Base-by-base conservation (phyloP, 192 early-diverging fungal genomes). In the Podila epigama region DNA sequence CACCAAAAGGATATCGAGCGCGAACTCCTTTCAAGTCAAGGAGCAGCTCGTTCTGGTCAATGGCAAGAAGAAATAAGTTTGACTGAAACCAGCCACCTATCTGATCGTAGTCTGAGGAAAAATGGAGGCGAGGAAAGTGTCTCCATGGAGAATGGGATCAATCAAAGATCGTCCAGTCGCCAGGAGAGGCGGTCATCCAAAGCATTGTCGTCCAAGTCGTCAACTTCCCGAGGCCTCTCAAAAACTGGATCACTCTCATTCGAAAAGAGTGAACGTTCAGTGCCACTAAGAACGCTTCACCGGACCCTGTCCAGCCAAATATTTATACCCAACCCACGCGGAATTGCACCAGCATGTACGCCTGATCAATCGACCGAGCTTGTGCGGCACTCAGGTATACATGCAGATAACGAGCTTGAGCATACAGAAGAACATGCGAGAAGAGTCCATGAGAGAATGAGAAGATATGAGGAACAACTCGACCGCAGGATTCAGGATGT, bases 291-390 rank as follows among this genome's bases (percentile, higher is more conserved):
- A 18, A 60, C 50, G 16, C 27, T 64, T 15, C 69, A 51, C 5
- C 58, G 64, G 7, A 31, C 62, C 0, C 55, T 73, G 32, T 73
- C 70, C 5, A 35, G 50, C 10, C 50, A 55, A 7, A 68, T 62
- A 22, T 75, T 75, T 40, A 65, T 63, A n/a, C 60, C 73, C 42
- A 68, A 64, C 18, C 73, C 73, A 28, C 60, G 73, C 12, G 73
- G 73, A 4, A 58, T 68, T n/a, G 73, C 60, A 13, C 66, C 66
- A 1, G 68, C 73, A 18, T 66, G 66, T 0, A 68, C 73, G 5
- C 73, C 73, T 1, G 73, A 77, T 44, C 60, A 33, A 16, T 77
- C 73, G 8, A 13, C 60, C 7, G 66, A 77, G 31, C 31, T 77
- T 39, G 36, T 37, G 3, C 73, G 32, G 13, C 40, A 25, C 34